phyloP scores from a whole-genome alignment of 108 stramenopile genomes.

The Fragilaria crotonensis region DNA sequence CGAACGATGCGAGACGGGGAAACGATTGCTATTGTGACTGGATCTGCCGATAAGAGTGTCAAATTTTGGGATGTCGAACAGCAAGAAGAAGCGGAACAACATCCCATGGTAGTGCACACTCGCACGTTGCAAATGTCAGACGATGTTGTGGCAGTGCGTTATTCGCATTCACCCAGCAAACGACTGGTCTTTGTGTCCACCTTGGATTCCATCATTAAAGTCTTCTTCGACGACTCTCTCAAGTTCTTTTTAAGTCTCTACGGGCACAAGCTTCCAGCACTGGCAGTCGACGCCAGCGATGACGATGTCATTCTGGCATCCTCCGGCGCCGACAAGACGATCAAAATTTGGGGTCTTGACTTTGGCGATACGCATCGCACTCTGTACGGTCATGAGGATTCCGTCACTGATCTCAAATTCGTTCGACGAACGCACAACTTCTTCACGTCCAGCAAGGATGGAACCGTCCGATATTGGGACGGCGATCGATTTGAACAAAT shows the following conservation, averaged over 20 bases:
- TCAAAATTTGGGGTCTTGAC: slow-evolving; percentile 98
- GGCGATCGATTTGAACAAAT: slow-evolving; percentile 96
- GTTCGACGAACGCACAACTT: slow-evolving; percentile 91
- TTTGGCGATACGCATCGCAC: slow-evolving; percentile 99
- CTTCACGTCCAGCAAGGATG: slow-evolving; percentile 93
- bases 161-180: slow-evolving; percentile 67
- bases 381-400: slow-evolving; percentile 95
- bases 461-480: slow-evolving; percentile 94
- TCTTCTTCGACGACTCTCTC: slow-evolving; percentile 97
- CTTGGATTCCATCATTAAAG: slow-evolving; percentile 93
- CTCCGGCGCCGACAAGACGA: slow-evolving; percentile 94
- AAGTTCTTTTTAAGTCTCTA: slow-evolving; percentile 97
- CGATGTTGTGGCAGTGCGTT: slow-evolving; percentile 91
- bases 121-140: slow-evolving; percentile 91
- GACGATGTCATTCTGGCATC: slow-evolving; percentile 94
- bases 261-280: slow-evolving; percentile 96
- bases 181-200: slow-evolving; percentile 78
- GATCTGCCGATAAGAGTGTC: slow-evolving; percentile 90
- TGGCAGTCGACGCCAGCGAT: slow-evolving; percentile 89
- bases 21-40: slow-evolving; percentile 66
- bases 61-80: slow-evolving; percentile 94
- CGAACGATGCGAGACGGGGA: slow-evolving; percentile 41
- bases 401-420: slow-evolving; percentile 88
- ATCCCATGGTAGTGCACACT: slow-evolving; percentile 81
- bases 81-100: slow-evolving; percentile 34